Evolutionary conservation across 2,329 filamentous ascomycete species (phyloP), one percentile per base, ranked within the genome.

Genomic region (Xylaria hypoxylon): DNA sequence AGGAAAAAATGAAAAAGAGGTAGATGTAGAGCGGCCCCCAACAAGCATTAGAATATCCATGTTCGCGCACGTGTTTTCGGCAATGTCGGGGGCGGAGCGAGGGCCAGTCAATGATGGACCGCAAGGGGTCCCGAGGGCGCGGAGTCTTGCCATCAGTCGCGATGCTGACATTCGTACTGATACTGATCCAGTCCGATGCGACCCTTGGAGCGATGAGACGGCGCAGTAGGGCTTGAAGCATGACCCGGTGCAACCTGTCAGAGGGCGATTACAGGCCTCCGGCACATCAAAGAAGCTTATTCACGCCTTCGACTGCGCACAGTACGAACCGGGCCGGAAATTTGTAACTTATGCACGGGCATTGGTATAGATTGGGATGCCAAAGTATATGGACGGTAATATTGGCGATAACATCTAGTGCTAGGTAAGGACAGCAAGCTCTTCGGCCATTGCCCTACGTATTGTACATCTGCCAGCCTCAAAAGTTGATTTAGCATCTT

Each of bases 21-120:
- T 44, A 33, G 33, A 3, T 48, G 60, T 24, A 55, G 45, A 26
- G n/a, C 28, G 56, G 56, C 65, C 61, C 28, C 61, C 44, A 64
- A 67, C 55, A 38, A 42, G n/a, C 55, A 63, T 59, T 50, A 26
- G 13, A 7, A 28, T 15, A 67, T 67, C 60, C 64, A 31, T 64
- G 65, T 31, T 42, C 50, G 52, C 35, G 50, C 65, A 61, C 65
- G 60, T 64, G 65, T 26, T 55, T 35, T 59, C 53, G 64, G 59
- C 55, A 56, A 24, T 55, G 50, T 55, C 55, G 44, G 44, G 44
- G 60, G 26, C 38, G 55, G 40, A 58, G 31, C 44, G 40, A 13
- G 28, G 38, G 33, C 48, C 26, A 51, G 17, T 15, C 19, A 24
- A 58, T 42, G 44, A 47, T 38, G 38, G 59, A 22, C 38, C 45